Evolutionary conservation across 2,329 filamentous ascomycete species (phyloP), one percentile per base, ranked within the genome.

Genomic region (Xylaria digitata): DNA sequence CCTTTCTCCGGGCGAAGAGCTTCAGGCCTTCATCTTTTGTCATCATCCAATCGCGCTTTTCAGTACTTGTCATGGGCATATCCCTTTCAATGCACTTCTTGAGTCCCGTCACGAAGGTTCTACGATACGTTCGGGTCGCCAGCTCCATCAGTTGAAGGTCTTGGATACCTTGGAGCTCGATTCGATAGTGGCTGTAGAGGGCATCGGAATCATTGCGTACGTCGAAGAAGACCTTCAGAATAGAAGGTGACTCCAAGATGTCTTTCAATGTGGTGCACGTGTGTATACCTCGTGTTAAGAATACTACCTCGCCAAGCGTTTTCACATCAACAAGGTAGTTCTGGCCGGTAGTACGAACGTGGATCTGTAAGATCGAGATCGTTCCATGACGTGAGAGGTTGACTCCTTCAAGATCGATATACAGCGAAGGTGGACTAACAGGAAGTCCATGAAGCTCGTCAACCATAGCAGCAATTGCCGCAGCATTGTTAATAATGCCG

Each of bases 101-200:
- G 0, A 79, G 70, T 0, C 77, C 75, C 43, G 17, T 65, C 42
- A 79, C 19, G 26, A 46, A 63, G 0, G 50, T 66, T 45, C 60
- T 71, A 46, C 23, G 3, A 17, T 21, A 55, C 6, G 15, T 26
- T 1, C 75, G 72, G 1, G 72, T 53, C 0, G 81, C 85, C 3
- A 83, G 70, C 72, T 89, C 85, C 81, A 89, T 84, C 0, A 89
- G 78, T 71, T 90, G 86, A 0, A 89, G 60, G 69, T 89, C 86
- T 2, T 82, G 67, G 9, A 88, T 72, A 0, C 84, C 82, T 0
- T 69, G 65, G 0, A 89, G 70, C 0, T 63, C 26, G 66, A 89
- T 78, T 0, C 72, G 46, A 67, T 77, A 87, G 40, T 81, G 82
- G 50, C 49, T 72, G 71, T 79, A 86, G 0, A 90, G 75, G 0